Conservation (phyloP, 352 stramenopile genomes). For the Globisporangium apiculatum region DNA sequence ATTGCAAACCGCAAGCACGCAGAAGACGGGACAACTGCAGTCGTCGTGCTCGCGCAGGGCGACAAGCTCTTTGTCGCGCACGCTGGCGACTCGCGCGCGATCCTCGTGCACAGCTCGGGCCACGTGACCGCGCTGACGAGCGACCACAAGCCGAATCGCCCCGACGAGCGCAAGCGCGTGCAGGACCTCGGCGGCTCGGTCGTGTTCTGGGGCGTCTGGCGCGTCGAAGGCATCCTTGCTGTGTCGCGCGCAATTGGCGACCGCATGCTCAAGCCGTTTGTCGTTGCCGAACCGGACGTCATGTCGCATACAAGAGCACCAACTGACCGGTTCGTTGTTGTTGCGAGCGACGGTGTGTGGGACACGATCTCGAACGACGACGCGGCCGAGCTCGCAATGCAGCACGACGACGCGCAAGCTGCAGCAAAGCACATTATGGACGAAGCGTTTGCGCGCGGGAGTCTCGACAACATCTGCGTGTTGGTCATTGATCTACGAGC, state of each 20-base stretch:
- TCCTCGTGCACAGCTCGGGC: conserved; percentile 80
- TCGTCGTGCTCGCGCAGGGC: conserved; percentile 71
- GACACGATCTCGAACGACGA: conserved; percentile 89
- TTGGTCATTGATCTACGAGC: conserved; percentile 87
- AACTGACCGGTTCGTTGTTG: conserved; percentile 72
- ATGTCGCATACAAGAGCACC: conserved; percentile 48
- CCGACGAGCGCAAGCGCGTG: conserved; percentile 87
- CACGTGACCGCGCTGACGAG: conserved; percentile 70
- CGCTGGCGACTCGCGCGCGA: conserved; percentile 84
- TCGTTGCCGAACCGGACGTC: conserved; percentile 89
- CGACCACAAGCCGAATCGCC: conserved; percentile 90
- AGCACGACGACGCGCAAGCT: conserved; percentile 58
- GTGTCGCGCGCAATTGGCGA: conserved; percentile 91
- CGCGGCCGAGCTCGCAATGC: conserved; percentile 61
- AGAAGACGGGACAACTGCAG: conserved; percentile 88
- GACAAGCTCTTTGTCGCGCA: conserved; percentile 86
- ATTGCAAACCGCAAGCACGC: conserved; percentile 75
- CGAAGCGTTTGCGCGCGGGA: conserved; percentile 76
- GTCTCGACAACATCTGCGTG: conserved; percentile 89
- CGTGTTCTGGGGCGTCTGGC: conserved; percentile 89
- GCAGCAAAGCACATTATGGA: conserved; percentile 80
- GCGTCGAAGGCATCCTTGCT: conserved; percentile 91
- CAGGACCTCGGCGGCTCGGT: conserved; percentile 85
- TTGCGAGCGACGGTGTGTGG: conserved; percentile 91
- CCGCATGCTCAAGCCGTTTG: conserved; percentile 88